A percentile compares a stretch with the other conserved stretches of the same genome.
Evolutionary conservation across 345 rosid genomes (phyloP).

Genomic region (Heritiera fomes): DNA sequence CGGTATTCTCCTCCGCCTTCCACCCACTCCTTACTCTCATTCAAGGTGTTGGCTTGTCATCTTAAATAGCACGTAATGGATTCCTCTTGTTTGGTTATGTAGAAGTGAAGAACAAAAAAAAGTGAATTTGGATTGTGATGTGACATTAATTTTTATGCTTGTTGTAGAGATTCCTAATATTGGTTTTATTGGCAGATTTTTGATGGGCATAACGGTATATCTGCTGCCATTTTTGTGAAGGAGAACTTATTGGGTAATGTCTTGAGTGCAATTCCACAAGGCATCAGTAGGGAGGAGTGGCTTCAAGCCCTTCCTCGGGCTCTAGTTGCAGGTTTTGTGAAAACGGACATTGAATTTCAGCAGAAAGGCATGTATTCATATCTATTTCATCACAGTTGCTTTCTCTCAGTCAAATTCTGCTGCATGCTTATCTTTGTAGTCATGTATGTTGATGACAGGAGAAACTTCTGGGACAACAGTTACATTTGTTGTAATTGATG

Average conservation of each 20-base stretch:
- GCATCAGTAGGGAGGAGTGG: slow-evolving; percentile 80
- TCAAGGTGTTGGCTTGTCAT: not conserved
- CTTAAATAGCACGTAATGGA: not conserved
- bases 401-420: not conserved
- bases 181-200: slow-evolving; percentile 58
- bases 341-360: slow-evolving; percentile 98
- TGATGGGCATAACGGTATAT: slow-evolving; percentile 97
- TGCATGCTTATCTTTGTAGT: slow-evolving; percentile 29
- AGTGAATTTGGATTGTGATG: not conserved
- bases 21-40: not conserved
- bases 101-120: not conserved
- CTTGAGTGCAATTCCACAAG: slow-evolving; percentile 89
- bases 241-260: slow-evolving; percentile 78
- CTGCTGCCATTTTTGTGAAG: slow-evolving; percentile 94
- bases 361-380: slow-evolving; percentile 57
- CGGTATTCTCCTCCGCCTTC: slow-evolving; percentile 49
- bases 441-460: slow-evolving; percentile 50
- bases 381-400: slow-evolving; percentile 3
- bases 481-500: slow-evolving; percentile 93
- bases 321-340: slow-evolving; percentile 96
- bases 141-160: not conserved
- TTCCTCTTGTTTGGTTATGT: slow-evolving; percentile 1
- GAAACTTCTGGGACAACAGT: slow-evolving; percentile 99
- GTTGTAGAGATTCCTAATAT: slow-evolving; percentile 20
- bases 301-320: slow-evolving; percentile 99